These are phyloP conservation scores for Anisodus acutangulus DNA, from an alignment of 257 asterid species.

Conservation along the genomic window DNA sequence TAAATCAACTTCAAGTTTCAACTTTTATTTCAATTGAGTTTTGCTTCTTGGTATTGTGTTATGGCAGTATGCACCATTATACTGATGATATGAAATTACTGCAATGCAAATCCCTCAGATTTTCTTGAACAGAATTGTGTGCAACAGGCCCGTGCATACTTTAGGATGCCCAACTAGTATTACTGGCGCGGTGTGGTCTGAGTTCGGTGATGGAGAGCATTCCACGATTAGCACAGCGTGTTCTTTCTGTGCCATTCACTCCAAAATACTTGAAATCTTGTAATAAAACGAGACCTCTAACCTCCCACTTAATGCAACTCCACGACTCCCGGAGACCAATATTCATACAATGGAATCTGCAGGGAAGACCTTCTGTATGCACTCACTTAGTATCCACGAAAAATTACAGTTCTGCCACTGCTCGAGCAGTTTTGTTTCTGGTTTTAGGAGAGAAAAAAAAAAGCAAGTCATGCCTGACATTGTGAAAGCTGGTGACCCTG, in stretches of 20 bases:
- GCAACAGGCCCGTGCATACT: background rate
- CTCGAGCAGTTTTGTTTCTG: conserved; percentile 80
- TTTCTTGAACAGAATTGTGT: conserved; percentile 1
- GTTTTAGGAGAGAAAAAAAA: conserved; percentile 63
- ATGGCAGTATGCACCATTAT: background rate
- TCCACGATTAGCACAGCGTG: conserved; percentile 55
- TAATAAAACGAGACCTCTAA: conserved; percentile 37
- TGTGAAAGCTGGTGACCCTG: conserved; percentile 96
- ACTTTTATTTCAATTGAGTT: background rate
- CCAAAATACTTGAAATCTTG: conserved; percentile 42
- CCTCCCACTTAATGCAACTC: conserved; percentile 36
- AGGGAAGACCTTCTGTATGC: conserved; percentile 35
- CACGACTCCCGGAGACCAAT: conserved; percentile 25
- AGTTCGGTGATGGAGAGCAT: conserved; percentile 52
- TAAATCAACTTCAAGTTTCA: too few species aligned
- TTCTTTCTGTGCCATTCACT: conserved; percentile 41
- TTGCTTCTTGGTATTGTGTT: conserved; percentile 1
- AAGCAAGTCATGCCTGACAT: conserved; percentile 63
- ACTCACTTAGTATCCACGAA: conserved; percentile 25
- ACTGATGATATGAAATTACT: background rate
- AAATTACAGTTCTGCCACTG: conserved; percentile 41
- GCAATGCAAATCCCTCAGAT: background rate
- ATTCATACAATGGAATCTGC: conserved; percentile 32
- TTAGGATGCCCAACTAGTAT: background rate
- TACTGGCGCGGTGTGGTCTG: background rate